phyloP scores from a whole-genome alignment of 306 rosid species.

The Prosopis cineraria region DNA sequence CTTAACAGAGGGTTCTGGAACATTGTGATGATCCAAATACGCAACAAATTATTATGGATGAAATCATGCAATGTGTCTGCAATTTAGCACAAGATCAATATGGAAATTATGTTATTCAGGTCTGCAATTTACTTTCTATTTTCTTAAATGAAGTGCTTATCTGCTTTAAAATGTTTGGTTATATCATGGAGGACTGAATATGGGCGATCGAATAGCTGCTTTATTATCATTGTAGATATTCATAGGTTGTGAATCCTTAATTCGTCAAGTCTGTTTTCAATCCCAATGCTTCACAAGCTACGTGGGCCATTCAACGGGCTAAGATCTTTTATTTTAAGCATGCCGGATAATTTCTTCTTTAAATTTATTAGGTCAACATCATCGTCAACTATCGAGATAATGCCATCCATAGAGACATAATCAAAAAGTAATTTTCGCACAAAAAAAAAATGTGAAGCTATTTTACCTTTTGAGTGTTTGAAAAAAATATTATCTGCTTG shows the following conservation, averaged over 20 bases:
- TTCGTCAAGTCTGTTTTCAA: neutral
- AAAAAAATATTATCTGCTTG: neutral
- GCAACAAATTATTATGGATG: conserved; percentile 85
- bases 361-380: neutral
- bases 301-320: neutral
- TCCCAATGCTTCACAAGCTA: neutral
- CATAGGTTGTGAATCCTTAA: neutral
- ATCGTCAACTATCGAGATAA: neutral
- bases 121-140: conserved; percentile 53
- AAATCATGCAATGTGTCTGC: conserved; percentile 91
- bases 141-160: neutral
- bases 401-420: neutral
- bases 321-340: neutral
- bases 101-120: conserved; percentile 97
- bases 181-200: neutral
- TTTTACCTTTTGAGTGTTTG: neutral
- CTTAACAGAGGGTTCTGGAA: conserved; percentile 91
- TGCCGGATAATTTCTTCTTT: neutral
- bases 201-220: neutral
- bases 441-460: neutral
- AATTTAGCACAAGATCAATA: conserved; percentile 92
- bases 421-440: neutral
- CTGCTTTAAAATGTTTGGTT: neutral
- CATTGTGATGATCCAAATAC: conserved; percentile 78
- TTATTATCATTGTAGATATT: neutral